Percentiles rank a stretch among this genome's conserved stretches.
Conservation (phyloP, 495 filamentous ascomycete species). For the Margaritispora aquatica region DNA sequence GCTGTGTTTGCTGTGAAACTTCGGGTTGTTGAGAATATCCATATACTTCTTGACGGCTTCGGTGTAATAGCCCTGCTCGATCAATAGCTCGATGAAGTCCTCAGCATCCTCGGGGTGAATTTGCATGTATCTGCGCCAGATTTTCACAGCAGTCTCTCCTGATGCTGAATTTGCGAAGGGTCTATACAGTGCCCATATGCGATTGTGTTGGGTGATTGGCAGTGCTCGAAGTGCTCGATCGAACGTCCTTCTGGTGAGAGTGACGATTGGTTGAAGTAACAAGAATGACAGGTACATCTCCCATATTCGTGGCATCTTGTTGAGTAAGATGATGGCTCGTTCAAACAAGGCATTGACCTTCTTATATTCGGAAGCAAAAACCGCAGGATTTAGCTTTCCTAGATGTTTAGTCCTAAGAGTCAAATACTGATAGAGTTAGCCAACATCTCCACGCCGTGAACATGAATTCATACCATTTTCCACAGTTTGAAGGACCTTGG, state of each 20-base stretch:
- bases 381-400: conserved; percentile 74
- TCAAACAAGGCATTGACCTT: conserved; percentile 98
- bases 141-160: conserved; percentile 83
- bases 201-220: conserved; percentile 95
- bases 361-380: conserved; percentile 72
- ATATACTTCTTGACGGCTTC: conserved; percentile 93
- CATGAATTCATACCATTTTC: conserved; percentile 68
- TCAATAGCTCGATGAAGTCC: conserved; percentile 85
- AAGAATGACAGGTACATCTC: conserved; percentile 95
- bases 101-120: conserved; percentile 94
- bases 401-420: conserved; percentile 80
- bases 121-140: conserved; percentile 97
- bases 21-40: conserved; percentile 85
- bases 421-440: conserved; percentile 59
- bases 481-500: conserved; percentile 97
- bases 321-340: conserved; percentile 85
- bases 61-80: conserved; percentile 78
- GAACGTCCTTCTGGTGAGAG: conserved; percentile 84
- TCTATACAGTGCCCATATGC: conserved; percentile 90
- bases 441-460: neutral
- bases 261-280: conserved; percentile 84
- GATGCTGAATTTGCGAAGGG: conserved; percentile 91
- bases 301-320: conserved; percentile 99
- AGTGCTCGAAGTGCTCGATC: conserved; percentile 90
- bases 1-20: conserved; percentile 85